phyloP scores from a whole-genome alignment of 2,329 filamentous ascomycete species.

The Dactylellina parvicollis region DNA sequence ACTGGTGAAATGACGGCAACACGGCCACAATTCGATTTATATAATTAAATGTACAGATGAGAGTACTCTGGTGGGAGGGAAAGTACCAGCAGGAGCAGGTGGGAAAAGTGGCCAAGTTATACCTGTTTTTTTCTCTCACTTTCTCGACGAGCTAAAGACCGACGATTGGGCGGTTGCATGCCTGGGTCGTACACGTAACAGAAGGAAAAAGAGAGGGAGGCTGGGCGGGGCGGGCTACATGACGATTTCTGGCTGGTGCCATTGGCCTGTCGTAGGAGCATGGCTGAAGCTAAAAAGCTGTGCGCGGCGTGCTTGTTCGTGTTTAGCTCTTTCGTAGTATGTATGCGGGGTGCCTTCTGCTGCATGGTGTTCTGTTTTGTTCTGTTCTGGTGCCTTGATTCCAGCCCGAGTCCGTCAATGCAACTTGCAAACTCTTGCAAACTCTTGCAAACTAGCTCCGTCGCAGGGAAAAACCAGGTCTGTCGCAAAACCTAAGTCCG shows the following conservation, averaged over 20 bases:
- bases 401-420: not conserved
- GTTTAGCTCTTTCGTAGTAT: not conserved
- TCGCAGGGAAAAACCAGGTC: not conserved
- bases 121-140: too few species aligned
- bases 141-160: not conserved
- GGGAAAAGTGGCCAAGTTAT: too few species aligned
- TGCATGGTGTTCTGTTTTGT: not conserved
- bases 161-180: constrained; percentile 2
- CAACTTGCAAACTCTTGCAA: not conserved
- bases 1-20: not conserved
- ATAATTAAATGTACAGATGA: not conserved
- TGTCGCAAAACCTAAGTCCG: not conserved
- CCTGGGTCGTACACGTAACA: constrained; percentile 29
- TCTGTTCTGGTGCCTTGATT: not conserved
- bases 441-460: not conserved
- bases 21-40: not conserved
- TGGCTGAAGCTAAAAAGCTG: not conserved
- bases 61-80: not conserved
- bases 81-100: not conserved
- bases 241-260: not conserved
- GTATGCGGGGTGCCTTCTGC: not conserved
- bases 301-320: not conserved
- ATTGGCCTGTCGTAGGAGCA: constrained; percentile 17
- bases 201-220: constrained; percentile 3
- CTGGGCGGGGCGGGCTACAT: constrained; percentile 23